A percentile compares a stretch with the other conserved stretches of the same genome.
phyloP scores from a whole-genome alignment of 2,329 filamentous ascomycete genomes.

The Penicillium sp. region DNA sequence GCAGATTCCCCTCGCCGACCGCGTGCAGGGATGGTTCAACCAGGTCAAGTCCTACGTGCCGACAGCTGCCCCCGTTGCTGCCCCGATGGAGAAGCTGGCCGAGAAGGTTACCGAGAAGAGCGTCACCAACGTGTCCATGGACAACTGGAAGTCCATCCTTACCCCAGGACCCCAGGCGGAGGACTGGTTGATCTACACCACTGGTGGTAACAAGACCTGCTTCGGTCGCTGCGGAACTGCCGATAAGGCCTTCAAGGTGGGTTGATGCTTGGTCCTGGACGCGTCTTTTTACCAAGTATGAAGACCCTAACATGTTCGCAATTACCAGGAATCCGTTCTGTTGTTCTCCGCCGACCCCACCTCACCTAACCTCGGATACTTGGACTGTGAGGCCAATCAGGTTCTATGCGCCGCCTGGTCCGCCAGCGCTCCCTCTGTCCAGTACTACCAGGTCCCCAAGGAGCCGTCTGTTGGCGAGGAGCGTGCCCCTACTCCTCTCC shows the following conservation, averaged over 20 bases:
- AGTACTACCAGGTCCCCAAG: conserved; percentile 56
- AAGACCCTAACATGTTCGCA: neutral
- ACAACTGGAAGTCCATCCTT: conserved; percentile 57
- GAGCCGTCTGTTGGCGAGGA: conserved; percentile 50
- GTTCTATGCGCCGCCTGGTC: conserved; percentile 62
- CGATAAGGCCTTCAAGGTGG: conserved; percentile 52
- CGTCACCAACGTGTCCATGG: conserved; percentile 53
- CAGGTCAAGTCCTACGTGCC: conserved; percentile 55
- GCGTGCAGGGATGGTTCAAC: conserved; percentile 47
- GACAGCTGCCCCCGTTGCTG: conserved; percentile 40
- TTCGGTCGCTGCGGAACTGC: conserved; percentile 56
- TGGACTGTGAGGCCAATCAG: conserved; percentile 59
- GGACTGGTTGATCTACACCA: conserved; percentile 61
- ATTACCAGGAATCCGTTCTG: conserved; percentile 48
- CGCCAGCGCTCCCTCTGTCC: conserved; percentile 54
- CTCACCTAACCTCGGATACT: conserved; percentile 54
- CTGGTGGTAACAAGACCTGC: conserved; percentile 64
- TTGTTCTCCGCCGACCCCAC: conserved; percentile 53
- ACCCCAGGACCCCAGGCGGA: conserved; percentile 40
- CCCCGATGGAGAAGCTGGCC: conserved; percentile 41
- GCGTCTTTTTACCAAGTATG: neutral
- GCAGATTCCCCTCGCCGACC: conserved; percentile 52
- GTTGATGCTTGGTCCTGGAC: conserved; percentile 10
- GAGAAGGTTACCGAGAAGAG: conserved; percentile 49
- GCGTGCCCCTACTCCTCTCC: conserved; percentile 51